Base-by-base conservation (phyloP, 1,284 basidiomycete genomes). In the Cystobasidium pallidum region DNA sequence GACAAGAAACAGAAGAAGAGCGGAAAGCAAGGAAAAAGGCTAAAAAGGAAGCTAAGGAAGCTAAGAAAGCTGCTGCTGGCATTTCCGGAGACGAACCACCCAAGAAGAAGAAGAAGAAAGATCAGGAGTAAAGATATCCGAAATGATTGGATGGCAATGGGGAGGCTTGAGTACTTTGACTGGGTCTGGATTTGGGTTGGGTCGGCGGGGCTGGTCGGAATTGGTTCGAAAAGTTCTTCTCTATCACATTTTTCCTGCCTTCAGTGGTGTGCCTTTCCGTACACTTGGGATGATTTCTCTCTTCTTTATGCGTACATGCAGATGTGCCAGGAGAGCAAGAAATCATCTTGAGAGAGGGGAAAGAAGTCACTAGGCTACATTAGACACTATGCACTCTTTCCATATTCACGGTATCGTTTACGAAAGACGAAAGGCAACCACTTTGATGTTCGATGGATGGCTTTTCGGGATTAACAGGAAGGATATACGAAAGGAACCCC, bases 11-110 rank as follows among this genome's bases (percentile, higher is more conserved):
- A 32, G 70, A 73, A 62, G 73, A 66, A 26, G 64, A 73, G 17
- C 55, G 75, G 13, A 75, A 75, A 70, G 67, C 65, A 21, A 32
- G 58, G 11, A 76, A 76, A 71, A 68, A 66, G 59, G 61, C 52
- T 6, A 72, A 72, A 66, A 68, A 71, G 51, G 75, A 73, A 64
- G 74, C 74, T 7, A 68, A 71, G 51, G 75, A 73, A 64, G 74
- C 74, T 7, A 73, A 72, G 57, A 73, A 64, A 32, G 67, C 66
- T 17, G 67, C 71, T 21, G 66, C 62, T 10, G 57, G 7, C 1
- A 59, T 3, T 13, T 41, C 30, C 30, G 45, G n/a, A 19, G 58
- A 58, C 39, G 73, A 74, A 67, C 67, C 61, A 24, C 55, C 73
- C 2, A 70, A 70, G 32, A 74, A 74, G 73, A 70, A 70, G 66